Base-by-base conservation (phyloP, 2,329 filamentous ascomycete species). In the Aciculosporium take region DNA sequence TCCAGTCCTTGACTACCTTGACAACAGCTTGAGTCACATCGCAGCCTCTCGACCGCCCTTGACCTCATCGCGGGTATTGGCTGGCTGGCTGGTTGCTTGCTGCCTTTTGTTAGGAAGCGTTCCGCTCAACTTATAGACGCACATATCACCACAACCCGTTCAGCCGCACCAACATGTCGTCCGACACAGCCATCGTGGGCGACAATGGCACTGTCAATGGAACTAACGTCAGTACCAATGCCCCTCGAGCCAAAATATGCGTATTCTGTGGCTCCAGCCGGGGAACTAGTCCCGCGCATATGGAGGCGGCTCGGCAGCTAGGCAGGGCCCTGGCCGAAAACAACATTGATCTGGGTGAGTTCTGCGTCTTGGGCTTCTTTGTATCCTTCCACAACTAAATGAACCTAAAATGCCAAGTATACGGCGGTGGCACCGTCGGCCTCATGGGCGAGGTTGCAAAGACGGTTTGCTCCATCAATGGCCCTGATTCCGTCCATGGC, bases 391-490 rank as follows among this genome's bases (percentile, higher is more conserved):
- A 10, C 2, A 10, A n/a, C 10, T 27, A 10, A 15, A 8, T 6
- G 8, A 37, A 18, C 38, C 40, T 36, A 18, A 21, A 9, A 21
- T 20, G 15, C n/a, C 3, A 35, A 76, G 87, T 96, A 49, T 98
- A 96, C 62, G 91, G 91, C 51, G 91, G 91, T 51, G 91, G 91
- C 55, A 96, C 89, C 2, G 78, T 86, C 29, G 91, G 91, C 8
- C 73, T 98, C 35, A 98, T 98, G 91, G 91, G 91, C 56, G 87
- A 95, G 58, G 64, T 96, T 9, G 86, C 91, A 35, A 81, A 81
- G 53, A 88, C 85, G 0, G 78, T 98, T 23, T 86, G 93, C 50
- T 71, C 81, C 0, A 76, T 95, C 47, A 79, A 80, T 5, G 89
- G 91, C 3, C 85, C 88, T 0, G 61, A 78, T 39, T 66, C 81